Evolutionary conservation across 2,329 filamentous ascomycete species (phyloP).

Genomic region (Meredithiella fracta): DNA sequence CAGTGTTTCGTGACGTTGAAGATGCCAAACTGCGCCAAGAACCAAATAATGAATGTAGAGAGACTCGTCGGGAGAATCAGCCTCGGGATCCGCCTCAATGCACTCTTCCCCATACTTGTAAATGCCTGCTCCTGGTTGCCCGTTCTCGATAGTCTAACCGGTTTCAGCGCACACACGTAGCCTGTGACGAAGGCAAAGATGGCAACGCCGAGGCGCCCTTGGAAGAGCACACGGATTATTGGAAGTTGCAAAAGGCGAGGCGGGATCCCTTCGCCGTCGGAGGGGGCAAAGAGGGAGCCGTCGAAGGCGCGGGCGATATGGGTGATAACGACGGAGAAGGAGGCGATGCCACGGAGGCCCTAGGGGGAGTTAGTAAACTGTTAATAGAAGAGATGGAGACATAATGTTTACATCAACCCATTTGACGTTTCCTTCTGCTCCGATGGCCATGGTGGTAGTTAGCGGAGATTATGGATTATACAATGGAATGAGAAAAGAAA

Average conservation of each 20-base stretch:
- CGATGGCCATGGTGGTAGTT: slow-evolving; percentile 25
- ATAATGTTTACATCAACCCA: slow-evolving; percentile 36
- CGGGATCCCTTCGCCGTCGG: slow-evolving; percentile 26
- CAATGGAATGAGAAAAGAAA: neutral
- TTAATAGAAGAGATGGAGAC: neutral
- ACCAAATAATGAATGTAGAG: slow-evolving; percentile 39
- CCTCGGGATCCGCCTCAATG: slow-evolving; percentile 40
- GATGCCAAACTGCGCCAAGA: slow-evolving; percentile 35
- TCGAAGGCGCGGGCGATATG: slow-evolving; percentile 37
- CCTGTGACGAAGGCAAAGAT: slow-evolving; percentile 51
- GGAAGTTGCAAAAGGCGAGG: slow-evolving; percentile 40
- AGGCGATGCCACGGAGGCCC: slow-evolving; percentile 40
- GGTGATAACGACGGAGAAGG: slow-evolving; percentile 36
- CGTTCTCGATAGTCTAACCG: slow-evolving; percentile 36
- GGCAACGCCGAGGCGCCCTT: slow-evolving; percentile 47
- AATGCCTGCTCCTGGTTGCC: slow-evolving; percentile 38
- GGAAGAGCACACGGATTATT: slow-evolving; percentile 40
- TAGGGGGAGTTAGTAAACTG: slow-evolving; percentile 17
- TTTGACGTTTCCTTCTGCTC: slow-evolving; percentile 36
- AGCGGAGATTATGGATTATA: neutral
- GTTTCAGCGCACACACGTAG: slow-evolving; percentile 47
- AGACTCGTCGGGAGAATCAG: slow-evolving; percentile 41
- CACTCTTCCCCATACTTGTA: slow-evolving; percentile 36
- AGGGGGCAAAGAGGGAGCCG: slow-evolving; percentile 31
- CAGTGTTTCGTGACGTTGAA: slow-evolving; percentile 35